phyloP scores from a whole-genome alignment of 352 stramenopile species.

The Pythium guiyangense region DNA sequence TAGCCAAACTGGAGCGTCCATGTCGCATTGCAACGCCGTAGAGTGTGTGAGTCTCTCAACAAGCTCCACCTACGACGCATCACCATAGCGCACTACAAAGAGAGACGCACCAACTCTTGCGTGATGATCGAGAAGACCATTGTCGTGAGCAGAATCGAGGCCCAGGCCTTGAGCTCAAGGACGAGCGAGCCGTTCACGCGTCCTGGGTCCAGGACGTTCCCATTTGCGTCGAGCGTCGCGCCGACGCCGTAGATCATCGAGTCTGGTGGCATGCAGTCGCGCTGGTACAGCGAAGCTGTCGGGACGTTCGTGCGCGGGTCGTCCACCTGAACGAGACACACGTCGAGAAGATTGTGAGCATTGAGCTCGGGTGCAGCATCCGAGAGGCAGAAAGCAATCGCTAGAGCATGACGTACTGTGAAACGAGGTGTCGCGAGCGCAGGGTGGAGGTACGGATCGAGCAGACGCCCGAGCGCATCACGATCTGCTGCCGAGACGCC shows the following conservation, averaged over 20 bases:
- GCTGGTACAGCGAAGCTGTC: slow-evolving; percentile 23
- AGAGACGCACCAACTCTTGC: slow-evolving; percentile 29
- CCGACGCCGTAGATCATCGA: slow-evolving; percentile 31
- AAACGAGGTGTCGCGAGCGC: slow-evolving; percentile 31
- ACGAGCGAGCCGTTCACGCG: slow-evolving; percentile 35
- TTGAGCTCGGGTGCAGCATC: neutral
- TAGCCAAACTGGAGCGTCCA: slow-evolving; percentile 28
- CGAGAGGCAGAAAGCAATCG: neutral
- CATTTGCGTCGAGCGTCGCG: slow-evolving; percentile 22
- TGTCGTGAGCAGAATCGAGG: slow-evolving; percentile 28
- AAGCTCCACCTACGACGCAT: neutral
- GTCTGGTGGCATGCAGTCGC: slow-evolving; percentile 18
- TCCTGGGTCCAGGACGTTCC: slow-evolving; percentile 18
- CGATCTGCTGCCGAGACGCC: slow-evolving; percentile 21
- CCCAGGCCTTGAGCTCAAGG: slow-evolving; percentile 38
- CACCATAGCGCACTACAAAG: neutral
- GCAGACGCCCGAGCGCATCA: slow-evolving; percentile 16
- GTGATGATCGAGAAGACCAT: slow-evolving; percentile 44
- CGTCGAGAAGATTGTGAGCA: neutral
- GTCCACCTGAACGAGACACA: slow-evolving; percentile 9
- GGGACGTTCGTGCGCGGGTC: slow-evolving; percentile 22
- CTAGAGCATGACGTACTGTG: slow-evolving; percentile 7
- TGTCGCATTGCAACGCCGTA: neutral
- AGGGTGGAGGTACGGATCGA: slow-evolving; percentile 28
- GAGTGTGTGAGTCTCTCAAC: neutral